Evolutionary conservation across 2,329 filamentous ascomycete species (phyloP).

Genomic region (Aspergillus sp.): DNA sequence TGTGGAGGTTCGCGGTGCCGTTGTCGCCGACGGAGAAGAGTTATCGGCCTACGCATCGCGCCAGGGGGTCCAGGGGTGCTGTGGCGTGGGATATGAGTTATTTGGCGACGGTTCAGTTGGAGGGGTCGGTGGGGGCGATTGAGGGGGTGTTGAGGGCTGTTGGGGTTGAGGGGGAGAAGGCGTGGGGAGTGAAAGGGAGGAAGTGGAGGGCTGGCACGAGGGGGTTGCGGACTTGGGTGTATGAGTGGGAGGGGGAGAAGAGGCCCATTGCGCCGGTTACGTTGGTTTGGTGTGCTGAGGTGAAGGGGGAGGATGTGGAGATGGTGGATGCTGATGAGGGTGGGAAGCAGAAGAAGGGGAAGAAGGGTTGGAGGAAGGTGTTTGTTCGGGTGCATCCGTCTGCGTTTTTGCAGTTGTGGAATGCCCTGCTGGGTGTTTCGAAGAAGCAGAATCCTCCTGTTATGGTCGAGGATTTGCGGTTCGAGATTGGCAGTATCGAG

Average conservation of each 20-base stretch:
- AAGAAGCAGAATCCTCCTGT: slow-evolving; percentile 65
- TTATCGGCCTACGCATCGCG: slow-evolving; percentile 83
- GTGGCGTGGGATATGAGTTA: slow-evolving; percentile 95
- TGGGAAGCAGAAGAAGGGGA: slow-evolving; percentile 19
- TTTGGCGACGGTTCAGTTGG: slow-evolving; percentile 79
- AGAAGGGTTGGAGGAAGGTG: slow-evolving; percentile 53
- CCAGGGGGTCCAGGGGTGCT: slow-evolving; percentile 72
- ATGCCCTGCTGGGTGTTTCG: slow-evolving; percentile 58
- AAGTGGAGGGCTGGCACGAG: slow-evolving; percentile 71
- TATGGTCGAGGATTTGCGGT: slow-evolving; percentile 66
- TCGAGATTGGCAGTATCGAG: slow-evolving; percentile 72
- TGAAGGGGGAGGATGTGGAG: slow-evolving; percentile 35
- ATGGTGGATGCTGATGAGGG: slow-evolving; percentile 35
- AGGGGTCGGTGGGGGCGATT: slow-evolving; percentile 66
- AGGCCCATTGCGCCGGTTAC: slow-evolving; percentile 71
- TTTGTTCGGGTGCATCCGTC: slow-evolving; percentile 82
- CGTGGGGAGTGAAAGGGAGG: slow-evolving; percentile 64
- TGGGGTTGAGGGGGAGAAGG: slow-evolving; percentile 60
- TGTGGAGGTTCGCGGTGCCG: slow-evolving; percentile 91
- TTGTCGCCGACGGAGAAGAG: slow-evolving; percentile 85
- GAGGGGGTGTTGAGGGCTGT: slow-evolving; percentile 67
- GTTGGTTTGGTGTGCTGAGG: slow-evolving; percentile 70
- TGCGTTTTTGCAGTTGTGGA: slow-evolving; percentile 67
- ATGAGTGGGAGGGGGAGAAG: slow-evolving; percentile 56
- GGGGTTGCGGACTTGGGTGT: slow-evolving; percentile 59